These are phyloP conservation scores for Torrubiella hemipterigena DNA, from an alignment of 2,329 filamentous ascomycete species.

Conservation along the genomic window DNA sequence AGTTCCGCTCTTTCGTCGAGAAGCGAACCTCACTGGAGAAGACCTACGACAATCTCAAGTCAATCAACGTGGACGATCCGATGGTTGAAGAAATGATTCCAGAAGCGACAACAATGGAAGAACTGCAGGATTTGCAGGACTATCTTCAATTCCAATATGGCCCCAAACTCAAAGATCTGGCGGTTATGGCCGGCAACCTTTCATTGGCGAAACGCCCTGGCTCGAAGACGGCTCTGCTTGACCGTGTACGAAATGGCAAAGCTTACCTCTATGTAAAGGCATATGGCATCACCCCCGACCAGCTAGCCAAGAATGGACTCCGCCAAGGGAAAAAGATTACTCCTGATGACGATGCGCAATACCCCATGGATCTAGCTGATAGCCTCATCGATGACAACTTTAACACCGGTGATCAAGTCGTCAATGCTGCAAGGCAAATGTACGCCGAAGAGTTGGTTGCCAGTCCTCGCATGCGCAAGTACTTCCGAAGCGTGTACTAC, in stretches of 20 bases:
- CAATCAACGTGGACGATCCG: constrained; percentile 52
- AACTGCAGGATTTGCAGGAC: constrained; percentile 91
- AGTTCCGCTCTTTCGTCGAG: constrained; percentile 85
- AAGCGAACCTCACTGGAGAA: constrained; percentile 79
- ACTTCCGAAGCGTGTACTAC: constrained; percentile 75
- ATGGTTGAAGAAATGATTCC: constrained; percentile 76
- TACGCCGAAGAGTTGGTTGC: constrained; percentile 83
- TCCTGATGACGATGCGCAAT: constrained; percentile 70
- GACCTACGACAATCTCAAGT: constrained; percentile 62
- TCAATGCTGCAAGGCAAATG: constrained; percentile 72
- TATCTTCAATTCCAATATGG: constrained; percentile 93
- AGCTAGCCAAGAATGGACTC: constrained; percentile 76
- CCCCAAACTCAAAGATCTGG: constrained; percentile 69
- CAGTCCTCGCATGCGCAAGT: constrained; percentile 81
- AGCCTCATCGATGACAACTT: constrained; percentile 62
- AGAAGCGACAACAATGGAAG: constrained; percentile 76
- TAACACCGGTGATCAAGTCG: constrained; percentile 60
- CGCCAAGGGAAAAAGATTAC: constrained; percentile 67
- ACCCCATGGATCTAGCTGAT: constrained; percentile 81
- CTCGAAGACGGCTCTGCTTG: constrained; percentile 68
- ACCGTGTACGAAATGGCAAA: constrained; percentile 70
- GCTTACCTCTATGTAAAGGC: constrained; percentile 76
- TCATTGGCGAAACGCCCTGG: constrained; percentile 69
- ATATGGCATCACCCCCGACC: constrained; percentile 82
- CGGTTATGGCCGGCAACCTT: constrained; percentile 46